A percentile compares a stretch with the other conserved stretches of the same genome.
Conservation (phyloP, 2,329 filamentous ascomycete species). For the Chaetomium sp. region DNA sequence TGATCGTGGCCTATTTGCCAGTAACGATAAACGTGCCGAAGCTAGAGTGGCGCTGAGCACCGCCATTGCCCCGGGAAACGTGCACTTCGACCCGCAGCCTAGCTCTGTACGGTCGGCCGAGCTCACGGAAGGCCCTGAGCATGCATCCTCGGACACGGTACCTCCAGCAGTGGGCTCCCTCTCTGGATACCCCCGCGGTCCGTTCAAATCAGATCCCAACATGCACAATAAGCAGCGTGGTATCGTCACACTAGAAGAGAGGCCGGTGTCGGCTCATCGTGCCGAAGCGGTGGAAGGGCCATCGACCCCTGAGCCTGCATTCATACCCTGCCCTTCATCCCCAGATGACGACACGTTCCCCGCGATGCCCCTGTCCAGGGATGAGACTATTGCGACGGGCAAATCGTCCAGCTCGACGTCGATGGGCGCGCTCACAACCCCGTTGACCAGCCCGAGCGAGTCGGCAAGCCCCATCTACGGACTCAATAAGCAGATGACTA, state of each 20-base stretch:
- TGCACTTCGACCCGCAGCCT: slow-evolving; percentile 52
- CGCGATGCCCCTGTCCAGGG: slow-evolving; percentile 42
- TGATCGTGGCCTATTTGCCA: slow-evolving; percentile 61
- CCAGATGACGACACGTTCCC: slow-evolving; percentile 48
- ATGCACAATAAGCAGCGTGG: slow-evolving; percentile 45
- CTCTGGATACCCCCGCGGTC: slow-evolving; percentile 47
- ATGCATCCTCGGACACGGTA: slow-evolving; percentile 11
- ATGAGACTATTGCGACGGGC: slow-evolving; percentile 47
- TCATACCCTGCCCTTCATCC: slow-evolving; percentile 49
- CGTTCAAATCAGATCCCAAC: slow-evolving; percentile 50
- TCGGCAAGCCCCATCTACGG: slow-evolving; percentile 52
- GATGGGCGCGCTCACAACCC: slow-evolving; percentile 51
- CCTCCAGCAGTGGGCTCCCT: slow-evolving; percentile 41
- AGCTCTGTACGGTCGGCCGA: slow-evolving; percentile 40
- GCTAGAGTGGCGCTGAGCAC: slow-evolving; percentile 66
- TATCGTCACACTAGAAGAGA: slow-evolving; percentile 45
- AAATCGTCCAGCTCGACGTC: slow-evolving; percentile 58
- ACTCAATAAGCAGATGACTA: slow-evolving; percentile 42
- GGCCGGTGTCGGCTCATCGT: slow-evolving; percentile 53
- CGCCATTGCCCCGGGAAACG: slow-evolving; percentile 62
- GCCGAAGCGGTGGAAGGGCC: slow-evolving; percentile 44
- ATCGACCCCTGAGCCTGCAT: slow-evolving; percentile 43
- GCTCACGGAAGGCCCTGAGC: slow-evolving; percentile 24
- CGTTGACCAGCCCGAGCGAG: slow-evolving; percentile 59
- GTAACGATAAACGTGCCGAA: slow-evolving; percentile 63